Evolutionary conservation across 208 protist species (phyloP), one percentile per base, ranked within the genome.

Genomic region (Acanthamoeba royreba): DNA sequence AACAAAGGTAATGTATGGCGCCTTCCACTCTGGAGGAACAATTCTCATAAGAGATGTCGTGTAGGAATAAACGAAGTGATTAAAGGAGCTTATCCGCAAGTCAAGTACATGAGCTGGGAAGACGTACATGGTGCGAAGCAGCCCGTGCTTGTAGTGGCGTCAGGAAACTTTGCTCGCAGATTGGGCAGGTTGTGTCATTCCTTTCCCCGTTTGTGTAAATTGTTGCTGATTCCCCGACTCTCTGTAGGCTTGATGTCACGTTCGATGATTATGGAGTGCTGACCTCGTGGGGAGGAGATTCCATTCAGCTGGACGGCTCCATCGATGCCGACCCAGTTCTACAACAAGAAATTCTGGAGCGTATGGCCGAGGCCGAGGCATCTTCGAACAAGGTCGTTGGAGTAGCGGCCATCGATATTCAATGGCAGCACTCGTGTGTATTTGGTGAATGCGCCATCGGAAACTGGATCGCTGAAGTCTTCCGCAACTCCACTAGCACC

Each of bases 391-490:
- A 77, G 66, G 66, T 77, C 0, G 38, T 77, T 0, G 66, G 66
- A 4, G 0, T 13, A n/a, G 66, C 66, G 11, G 66, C 66, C 66
- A n/a, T 77, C 35, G 66, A 77, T 40, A 77, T 77, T 22, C 19
- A 77, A 40, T 77, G 66, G 66, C 66, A 77, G 81, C 5, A 89
- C 46, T 40, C 31, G 46, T 89, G 81, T 42, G 46, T 63, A 19
- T 89, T 89, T 28, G 81, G 81, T 35, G 81, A 89, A 31, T 89
- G 81, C 35, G 81, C 81, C 40, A 63, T 63, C 22, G 81, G 81
- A 42, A 33, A 45, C 47, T 89, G 81, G 81, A 43, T 63, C 15
- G 81, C 81, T 22, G 47, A 89, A 7, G 47, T 89, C 49, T 63
- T 89, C n/a, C 46, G 81, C 15, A 89, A 63, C 49, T n/a, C 22